Conservation (phyloP, 2,329 filamentous ascomycete species). For the Aphanocladium album region DNA sequence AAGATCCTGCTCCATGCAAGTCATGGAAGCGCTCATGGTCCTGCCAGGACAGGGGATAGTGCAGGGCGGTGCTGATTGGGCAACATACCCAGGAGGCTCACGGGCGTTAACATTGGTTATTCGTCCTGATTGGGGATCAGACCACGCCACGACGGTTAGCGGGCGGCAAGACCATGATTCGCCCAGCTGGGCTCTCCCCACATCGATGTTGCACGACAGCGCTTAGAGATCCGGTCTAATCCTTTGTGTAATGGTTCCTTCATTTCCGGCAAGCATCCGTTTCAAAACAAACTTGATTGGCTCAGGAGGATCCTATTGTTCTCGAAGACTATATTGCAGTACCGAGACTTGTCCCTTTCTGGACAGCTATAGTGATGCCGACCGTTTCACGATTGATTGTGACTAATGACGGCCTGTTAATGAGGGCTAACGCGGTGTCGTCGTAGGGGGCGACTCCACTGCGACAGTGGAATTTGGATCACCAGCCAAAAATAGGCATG, state of each 20-base stretch:
- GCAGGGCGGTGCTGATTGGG: background rate
- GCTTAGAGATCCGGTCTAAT: background rate
- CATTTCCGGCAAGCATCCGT: background rate
- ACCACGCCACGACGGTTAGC: background rate
- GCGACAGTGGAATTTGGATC: too few relatives aligned
- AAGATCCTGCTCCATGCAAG: background rate
- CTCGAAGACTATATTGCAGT: background rate
- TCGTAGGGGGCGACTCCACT: background rate
- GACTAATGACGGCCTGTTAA: background rate
- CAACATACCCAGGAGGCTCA: background rate
- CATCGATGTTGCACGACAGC: background rate
- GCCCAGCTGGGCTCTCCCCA: background rate
- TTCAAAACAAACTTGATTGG: background rate
- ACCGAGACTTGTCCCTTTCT: background rate
- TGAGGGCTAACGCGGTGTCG: background rate
- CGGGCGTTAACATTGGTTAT: background rate
- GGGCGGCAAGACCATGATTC: constrained; percentile 7
- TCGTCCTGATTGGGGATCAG: background rate
- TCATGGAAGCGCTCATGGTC: background rate
- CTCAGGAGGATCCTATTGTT: background rate
- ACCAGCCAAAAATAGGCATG: background rate
- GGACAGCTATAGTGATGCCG: background rate
- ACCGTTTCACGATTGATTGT: background rate
- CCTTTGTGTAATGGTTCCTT: background rate
- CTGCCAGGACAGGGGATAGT: background rate